Evolutionary conservation across 352 stramenopile species (phyloP), one percentile per base, ranked within the genome.

Genomic region (Blastocystis sp.): DNA sequence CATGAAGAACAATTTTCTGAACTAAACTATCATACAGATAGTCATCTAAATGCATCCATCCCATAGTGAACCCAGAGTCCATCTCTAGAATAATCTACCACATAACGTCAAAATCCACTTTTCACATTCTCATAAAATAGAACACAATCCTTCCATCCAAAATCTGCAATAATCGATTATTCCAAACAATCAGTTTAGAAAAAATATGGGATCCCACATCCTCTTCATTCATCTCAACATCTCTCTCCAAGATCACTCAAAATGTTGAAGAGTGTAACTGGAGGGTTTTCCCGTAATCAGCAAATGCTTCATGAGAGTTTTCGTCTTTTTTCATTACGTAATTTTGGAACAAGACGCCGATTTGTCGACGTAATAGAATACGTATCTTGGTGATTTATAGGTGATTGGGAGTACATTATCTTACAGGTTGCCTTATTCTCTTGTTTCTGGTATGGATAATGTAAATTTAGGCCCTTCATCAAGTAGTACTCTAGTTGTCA

Each of bases 361-460:
- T 66, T 62, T 39, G 65, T 85, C 20, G 68, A 85, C 39, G 68
- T 34, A 41, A 68, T 55, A 9, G 26, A n/a, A n/a, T 59, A 59
- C 50, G 50, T 1, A n/a, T 59, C 20, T 59, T 2, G 11, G 13
- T 13, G 2, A 59, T 13, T 59, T 59, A n/a, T 59, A n/a, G 50
- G 50, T n/a, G 13, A n/a, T 59, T 59, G 50, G 50, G 20, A n/a
- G 20, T 59, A 34, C 30, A 34, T 34, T 34, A 34, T 34, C 30
- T 34, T 34, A 81, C 24, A 45, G 69, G 16, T 37, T 53, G 30
- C 69, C 69, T n/a, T 37, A 81, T 81, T 81, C 69, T 4, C 41
- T 81, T 11, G 45, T 64, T 63, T 59, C 34, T 54, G 69, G 43
- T 43, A 81, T 34, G 30, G 69, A 81, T 64, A 65, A 81, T 41